Base-by-base conservation (phyloP, 2,329 filamentous ascomycete genomes). In the Fusarium sp. region DNA sequence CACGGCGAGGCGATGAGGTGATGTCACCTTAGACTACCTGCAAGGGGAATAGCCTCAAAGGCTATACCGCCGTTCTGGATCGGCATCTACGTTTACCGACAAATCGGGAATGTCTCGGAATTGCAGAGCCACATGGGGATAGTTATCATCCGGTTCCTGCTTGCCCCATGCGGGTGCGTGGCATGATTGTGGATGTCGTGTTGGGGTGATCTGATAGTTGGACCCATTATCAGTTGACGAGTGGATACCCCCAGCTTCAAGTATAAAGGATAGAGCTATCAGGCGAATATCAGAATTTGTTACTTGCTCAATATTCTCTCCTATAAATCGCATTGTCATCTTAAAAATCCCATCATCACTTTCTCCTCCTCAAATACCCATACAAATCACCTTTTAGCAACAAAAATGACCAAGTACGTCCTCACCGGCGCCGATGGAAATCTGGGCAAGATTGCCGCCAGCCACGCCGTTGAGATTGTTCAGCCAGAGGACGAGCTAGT, bases 381-480 rank as follows among this genome's bases (percentile, higher is more conserved):
- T 27, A 24, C 27, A 48, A 48, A 48, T 48, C 22, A 48, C 39
- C 61, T 58, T 24, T 7, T 27, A 18, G n/a, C 35, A 35, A 66
- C 24, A 18, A 67, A 8, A 9, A 78, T 78, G 76, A 71, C 76
- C 48, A 78, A 78, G 27, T 78, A 58, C 66, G 76, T 78, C 56
- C 73, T 78, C 20, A 78, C 76, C 7, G 76, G 76, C 10, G 76
- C 68, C n/a, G 76, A 78, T 41, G 76, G 76, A 29, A 77, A 78
- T 10, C 76, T 78, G 18, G 76, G 76, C 16, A 64, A 69, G 4
- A 58, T 78, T 10, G 76, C 76, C 9, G 76, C 76, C 13, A 75
- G 65, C 14, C 77, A 69, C n/a, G 76, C 76, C 1, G 45, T 64
- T 22, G 73, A 78, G 11, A 77, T 78, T 16, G 71, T 67, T 35